A percentile compares a stretch with the other conserved stretches of the same genome.
Conservation (phyloP, 208 protist genomes). For the Giardia muris region DNA sequence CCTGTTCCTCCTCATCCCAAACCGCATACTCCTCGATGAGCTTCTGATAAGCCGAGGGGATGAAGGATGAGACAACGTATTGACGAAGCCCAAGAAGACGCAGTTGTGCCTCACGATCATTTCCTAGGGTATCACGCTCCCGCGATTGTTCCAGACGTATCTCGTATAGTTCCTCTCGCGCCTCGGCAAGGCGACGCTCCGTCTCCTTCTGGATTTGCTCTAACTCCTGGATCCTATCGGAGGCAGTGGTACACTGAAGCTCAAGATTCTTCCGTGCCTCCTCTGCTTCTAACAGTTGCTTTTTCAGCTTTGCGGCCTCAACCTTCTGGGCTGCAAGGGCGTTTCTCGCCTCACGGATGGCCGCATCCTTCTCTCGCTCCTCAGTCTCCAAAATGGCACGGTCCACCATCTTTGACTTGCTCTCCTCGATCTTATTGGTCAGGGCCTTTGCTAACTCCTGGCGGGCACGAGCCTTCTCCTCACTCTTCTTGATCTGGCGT, state of each 20-base stretch:
- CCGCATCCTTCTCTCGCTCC: background rate
- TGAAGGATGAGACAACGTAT: background rate
- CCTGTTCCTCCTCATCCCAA: background rate
- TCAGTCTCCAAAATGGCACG: background rate
- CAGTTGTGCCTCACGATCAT: background rate
- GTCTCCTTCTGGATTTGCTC: background rate
- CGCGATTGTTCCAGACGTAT: background rate
- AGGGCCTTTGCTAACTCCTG: background rate
- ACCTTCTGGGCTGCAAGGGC: background rate
- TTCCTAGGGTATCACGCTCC: background rate
- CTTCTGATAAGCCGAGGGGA: background rate
- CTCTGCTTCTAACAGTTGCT: background rate
- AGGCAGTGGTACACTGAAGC: background rate
- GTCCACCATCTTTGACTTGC: background rate
- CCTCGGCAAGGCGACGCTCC: background rate
- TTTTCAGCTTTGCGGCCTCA: background rate
- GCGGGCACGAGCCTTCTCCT: background rate
- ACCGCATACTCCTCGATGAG: background rate
- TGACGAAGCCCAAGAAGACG: background rate
- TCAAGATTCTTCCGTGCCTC: background rate
- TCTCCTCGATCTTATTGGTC: background rate
- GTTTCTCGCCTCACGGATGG: background rate
- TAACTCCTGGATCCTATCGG: background rate
- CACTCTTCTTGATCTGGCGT: background rate
- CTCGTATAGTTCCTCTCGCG: background rate